These are phyloP conservation scores for Akanthomyces lecanii DNA, from an alignment of 2,329 filamentous ascomycete genomes.

Conservation along the genomic window DNA sequence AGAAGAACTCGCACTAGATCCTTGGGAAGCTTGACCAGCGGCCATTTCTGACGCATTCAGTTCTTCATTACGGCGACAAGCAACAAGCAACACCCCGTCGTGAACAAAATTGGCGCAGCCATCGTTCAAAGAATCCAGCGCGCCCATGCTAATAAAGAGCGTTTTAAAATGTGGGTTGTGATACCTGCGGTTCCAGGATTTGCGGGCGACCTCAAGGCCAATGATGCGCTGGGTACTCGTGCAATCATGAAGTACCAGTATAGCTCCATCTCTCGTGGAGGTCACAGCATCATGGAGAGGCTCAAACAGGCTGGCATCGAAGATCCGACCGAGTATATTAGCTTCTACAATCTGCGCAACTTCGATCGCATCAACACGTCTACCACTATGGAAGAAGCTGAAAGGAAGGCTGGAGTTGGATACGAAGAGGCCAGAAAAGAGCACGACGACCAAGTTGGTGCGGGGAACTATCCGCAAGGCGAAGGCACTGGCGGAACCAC, in stretches of 20 bases:
- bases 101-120: slow-evolving; percentile 73
- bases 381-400: slow-evolving; percentile 54
- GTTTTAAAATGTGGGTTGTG: slow-evolving; percentile 70
- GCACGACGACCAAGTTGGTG: slow-evolving; percentile 55
- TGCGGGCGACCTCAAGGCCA: slow-evolving; percentile 70
- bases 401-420: slow-evolving; percentile 59
- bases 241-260: slow-evolving; percentile 91
- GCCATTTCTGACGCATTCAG: slow-evolving; percentile 31
- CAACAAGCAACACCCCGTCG: slow-evolving; percentile 65
- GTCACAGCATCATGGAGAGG: slow-evolving; percentile 71
- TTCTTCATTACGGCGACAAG: slow-evolving; percentile 84
- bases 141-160: slow-evolving; percentile 60
- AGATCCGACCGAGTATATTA: slow-evolving; percentile 68
- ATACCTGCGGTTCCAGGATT: slow-evolving; percentile 82
- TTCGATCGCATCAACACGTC: slow-evolving; percentile 79
- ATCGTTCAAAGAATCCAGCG: slow-evolving; percentile 74
- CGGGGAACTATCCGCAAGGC: slow-evolving; percentile 37
- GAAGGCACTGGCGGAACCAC: slow-evolving; percentile 33
- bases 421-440: slow-evolving; percentile 64
- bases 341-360: slow-evolving; percentile 80
- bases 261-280: slow-evolving; percentile 71
- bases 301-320: slow-evolving; percentile 64
- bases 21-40: not conserved
- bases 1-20: not conserved
- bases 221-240: slow-evolving; percentile 69